Base-by-base conservation (phyloP, 2,329 filamentous ascomycete genomes). In the Pseudogymnoascus pannorum region DNA sequence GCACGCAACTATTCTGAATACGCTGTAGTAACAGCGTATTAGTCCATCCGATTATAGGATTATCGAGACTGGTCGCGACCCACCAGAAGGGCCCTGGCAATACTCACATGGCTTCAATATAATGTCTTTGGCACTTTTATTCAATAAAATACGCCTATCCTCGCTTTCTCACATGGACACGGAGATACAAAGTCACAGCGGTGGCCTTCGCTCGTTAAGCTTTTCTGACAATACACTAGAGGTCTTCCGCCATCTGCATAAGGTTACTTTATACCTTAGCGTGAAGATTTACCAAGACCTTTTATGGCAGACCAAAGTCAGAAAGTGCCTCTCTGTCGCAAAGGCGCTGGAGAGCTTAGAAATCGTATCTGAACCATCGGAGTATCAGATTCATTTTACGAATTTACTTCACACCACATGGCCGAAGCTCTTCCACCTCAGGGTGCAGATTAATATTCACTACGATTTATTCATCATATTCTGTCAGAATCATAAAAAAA, bases 21-120 rank as follows among this genome's bases (percentile, higher is more conserved):
- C n/a, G n/a, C n/a, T n/a, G n/a, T n/a, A n/a, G n/a, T n/a, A n/a
- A n/a, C n/a, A n/a, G n/a, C n/a, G n/a, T n/a, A n/a, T n/a, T n/a
- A n/a, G n/a, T n/a, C 57, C 33, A 59, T n/a, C 33, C 4, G 18
- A 24, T 38, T 59, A 59, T 40, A 16, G 18, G 26, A 59, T 59
- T 42, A 59, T 59, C n/a, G n/a, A 5, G 57, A 33, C 57, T 20
- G 5, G 7, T 42, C 16, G 16, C 18, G 57, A 59, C n/a, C 57
- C 57, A 59, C 11, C 14, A 6, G 35, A n/a, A 16, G 35, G 35
- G 7, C 35, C 35, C 5, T 36, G 14, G 14, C 5, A n/a, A 16
- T 36, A 14, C 5, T 16, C 14, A 6, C 35, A 36, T 36, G 35
- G 35, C 5, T 36, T 36, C 35, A 36, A 6, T 36, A 36, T 36